Base-by-base conservation (phyloP, 352 stramenopile species). In the Phytophthora aleatoria region DNA sequence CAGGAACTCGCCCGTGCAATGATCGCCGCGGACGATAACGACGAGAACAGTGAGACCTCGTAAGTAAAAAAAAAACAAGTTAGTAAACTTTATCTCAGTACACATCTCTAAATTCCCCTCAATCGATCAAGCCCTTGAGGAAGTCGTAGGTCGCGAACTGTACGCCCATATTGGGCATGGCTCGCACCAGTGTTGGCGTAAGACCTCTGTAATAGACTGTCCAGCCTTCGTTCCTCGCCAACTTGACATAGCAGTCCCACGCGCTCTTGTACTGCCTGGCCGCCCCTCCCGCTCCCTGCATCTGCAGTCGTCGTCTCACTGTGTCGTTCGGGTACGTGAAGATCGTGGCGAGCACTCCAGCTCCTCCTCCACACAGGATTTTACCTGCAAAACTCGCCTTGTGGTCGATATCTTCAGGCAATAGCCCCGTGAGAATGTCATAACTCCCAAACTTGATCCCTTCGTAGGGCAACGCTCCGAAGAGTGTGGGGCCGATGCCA, bases 241-340 rank as follows among this genome's bases (percentile, higher is more conserved):
- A 67, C 57, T 83, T 73, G 24, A 87, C 68, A 62, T 90, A 92
- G 77, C 88, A 96, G 73, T 96, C 75, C 61, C 77, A 79, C 1
- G 83, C 83, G 60, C 87, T 89, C 47, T 55, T 73, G 75, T 95
- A 96, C 42, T 93, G 63, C 6, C 79, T 66, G 12, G 71, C 53
- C 3, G 62, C 54, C 35, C 88, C 88, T 16, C 82, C 82, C 9
- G 82, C 85, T 12, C 88, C 88, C 73, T 96, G 87, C 84, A 93
- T 95, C 74, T 96, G 89, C 69, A 96, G 75, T 15, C 88, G 74
- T 35, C 89, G 70, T 4, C 89, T 82, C 50, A 96, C 81, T 15
- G 89, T 96, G 69, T 96, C 89, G 70, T 94, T 94, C 44, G 89
- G 88, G 64, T 96, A 96, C 61, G 87, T 96, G 61, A 96, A 74